Evolutionary conservation across 2,329 filamentous ascomycete species (phyloP).

Genomic region (Nakataea oryzae): DNA sequence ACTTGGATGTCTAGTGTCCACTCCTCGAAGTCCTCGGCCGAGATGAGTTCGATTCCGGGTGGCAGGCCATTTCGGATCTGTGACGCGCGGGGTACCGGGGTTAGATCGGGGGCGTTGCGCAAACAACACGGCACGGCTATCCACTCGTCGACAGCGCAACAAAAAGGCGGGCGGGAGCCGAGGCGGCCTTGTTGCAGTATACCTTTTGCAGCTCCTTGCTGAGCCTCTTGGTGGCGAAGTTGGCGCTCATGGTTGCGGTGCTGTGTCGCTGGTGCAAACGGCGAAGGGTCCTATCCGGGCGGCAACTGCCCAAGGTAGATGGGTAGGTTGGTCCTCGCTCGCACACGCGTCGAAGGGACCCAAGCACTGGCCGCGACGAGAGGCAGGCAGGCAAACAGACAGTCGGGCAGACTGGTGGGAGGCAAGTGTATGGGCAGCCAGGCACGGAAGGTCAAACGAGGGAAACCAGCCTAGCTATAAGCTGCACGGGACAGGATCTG

Average conservation of each 20-base stretch:
- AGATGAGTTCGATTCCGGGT: constrained; percentile 67
- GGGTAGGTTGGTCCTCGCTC: not conserved
- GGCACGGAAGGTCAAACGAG: not conserved
- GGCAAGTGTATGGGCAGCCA: not conserved
- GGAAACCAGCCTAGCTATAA: not conserved
- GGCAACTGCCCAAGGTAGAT: too few species aligned
- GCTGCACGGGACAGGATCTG: not conserved
- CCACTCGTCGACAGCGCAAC: not conserved
- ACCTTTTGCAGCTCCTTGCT: constrained; percentile 51
- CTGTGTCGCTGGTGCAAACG: not conserved
- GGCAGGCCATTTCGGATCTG: constrained; percentile 48
- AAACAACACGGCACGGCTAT: not conserved
- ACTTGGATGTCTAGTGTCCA: constrained; percentile 92
- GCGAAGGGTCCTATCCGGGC: not conserved
- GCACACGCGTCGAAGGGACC: not conserved
- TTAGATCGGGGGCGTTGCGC: not conserved
- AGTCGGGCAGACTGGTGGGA: not conserved
- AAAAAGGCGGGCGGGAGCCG: not conserved
- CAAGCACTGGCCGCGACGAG: too few species aligned
- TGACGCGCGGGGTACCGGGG: not conserved
- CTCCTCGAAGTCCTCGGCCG: constrained; percentile 72
- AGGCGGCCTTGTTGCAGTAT: constrained; percentile 5
- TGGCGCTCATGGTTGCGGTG: constrained; percentile 8
- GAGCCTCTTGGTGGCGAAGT: constrained; percentile 44
- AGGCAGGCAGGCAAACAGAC: too few species aligned